phyloP scores from a whole-genome alignment of 2,329 filamentous ascomycete species.

The Magnaporthiopsis poae region DNA sequence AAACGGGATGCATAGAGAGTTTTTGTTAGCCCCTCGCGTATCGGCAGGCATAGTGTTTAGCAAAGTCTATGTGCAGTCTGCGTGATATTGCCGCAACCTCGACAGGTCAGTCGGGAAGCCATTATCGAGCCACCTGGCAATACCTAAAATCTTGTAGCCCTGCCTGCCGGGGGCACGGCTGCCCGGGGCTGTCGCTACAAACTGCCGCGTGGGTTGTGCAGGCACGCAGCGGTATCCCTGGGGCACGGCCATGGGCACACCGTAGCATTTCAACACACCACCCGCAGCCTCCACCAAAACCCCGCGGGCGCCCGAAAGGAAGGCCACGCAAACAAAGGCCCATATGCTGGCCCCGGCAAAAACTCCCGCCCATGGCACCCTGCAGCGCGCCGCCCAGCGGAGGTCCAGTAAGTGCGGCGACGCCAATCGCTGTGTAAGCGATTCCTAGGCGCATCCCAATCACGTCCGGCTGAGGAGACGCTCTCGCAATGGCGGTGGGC shows the following conservation, averaged over 20 bases:
- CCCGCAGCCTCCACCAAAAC: neutral
- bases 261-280: neutral
- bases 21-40: neutral
- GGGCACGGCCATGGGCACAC: neutral
- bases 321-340: neutral
- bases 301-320: conserved; percentile 11
- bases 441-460: conserved; percentile 4
- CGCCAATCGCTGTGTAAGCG: neutral
- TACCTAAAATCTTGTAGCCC: neutral
- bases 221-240: no score
- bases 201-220: no score
- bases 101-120: neutral
- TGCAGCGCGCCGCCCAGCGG: conserved; percentile 7
- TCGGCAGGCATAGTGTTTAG: neutral
- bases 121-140: neutral
- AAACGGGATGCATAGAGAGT: no score
- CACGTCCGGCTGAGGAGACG: conserved; percentile 3
- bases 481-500: conserved; percentile 14
- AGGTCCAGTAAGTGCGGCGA: conserved; percentile 4
- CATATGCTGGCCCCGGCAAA: conserved; percentile 4
- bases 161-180: no score
- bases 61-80: no score
- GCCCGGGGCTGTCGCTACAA: no score
- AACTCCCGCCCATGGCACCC: conserved; percentile 7
- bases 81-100: neutral